Conservation (phyloP, 2,329 filamentous ascomycete species). For the Talaromyces atroroseus region DNA sequence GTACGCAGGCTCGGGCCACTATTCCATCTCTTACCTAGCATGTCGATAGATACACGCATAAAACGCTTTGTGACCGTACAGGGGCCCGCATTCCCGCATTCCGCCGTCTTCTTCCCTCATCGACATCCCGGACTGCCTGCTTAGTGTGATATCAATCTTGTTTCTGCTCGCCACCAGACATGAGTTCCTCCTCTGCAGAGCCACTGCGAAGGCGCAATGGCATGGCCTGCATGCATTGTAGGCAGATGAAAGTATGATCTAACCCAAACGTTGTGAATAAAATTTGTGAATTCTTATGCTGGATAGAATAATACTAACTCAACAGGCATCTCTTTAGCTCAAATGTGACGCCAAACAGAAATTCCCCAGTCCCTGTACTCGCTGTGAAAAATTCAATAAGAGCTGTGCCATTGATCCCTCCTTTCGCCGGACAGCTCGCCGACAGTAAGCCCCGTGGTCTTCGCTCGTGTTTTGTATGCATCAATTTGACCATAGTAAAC, state of each 20-base stretch:
- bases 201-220: not conserved
- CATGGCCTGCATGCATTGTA: not conserved
- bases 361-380: not conserved
- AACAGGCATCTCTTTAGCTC: not conserved
- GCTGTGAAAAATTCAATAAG: not conserved
- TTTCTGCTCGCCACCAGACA: not conserved
- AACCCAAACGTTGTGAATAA: not conserved
- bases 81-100: no score
- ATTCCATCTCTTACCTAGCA: no score
- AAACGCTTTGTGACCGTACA: no score
- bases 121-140: no score
- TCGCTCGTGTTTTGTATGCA: not conserved
- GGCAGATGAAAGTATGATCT: slow-evolving; percentile 1
- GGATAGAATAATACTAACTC: not conserved
- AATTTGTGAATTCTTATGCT: no score
- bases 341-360: not conserved
- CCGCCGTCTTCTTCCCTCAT: no score
- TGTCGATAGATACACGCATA: no score
- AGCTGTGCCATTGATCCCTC: not conserved
- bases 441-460: not conserved
- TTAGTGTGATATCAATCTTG: not conserved
- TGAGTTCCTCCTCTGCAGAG: not conserved
- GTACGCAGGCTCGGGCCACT: no score
- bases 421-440: not conserved
- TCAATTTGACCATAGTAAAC: not conserved